phyloP scores from a whole-genome alignment of 805 yeast genomes.

The Kodamaea kaohsiungensis region DNA sequence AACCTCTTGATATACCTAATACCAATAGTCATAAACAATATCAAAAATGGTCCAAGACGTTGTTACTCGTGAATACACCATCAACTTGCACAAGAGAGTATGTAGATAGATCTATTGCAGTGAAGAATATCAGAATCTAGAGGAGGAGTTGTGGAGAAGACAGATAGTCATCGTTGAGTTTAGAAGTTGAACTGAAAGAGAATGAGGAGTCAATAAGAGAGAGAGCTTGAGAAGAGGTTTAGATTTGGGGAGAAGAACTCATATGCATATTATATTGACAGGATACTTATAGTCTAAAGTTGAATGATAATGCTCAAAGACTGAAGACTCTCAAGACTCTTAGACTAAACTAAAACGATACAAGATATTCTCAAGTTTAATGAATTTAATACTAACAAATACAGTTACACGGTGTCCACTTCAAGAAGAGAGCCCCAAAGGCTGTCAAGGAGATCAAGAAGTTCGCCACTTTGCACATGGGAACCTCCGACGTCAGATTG shows the following conservation, averaged over 20 bases:
- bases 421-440: constrained; percentile 99
- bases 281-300: too few species aligned
- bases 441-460: constrained; percentile 99
- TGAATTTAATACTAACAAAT: constrained; percentile 44
- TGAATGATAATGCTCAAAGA: neutral
- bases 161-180: neutral
- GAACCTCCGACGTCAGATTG: constrained; percentile 97
- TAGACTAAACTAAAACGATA: too few species aligned
- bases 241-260: too few species aligned
- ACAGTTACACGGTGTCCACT: constrained; percentile 95
- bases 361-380: neutral
- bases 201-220: neutral
- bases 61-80: constrained; percentile 99
- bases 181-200: neutral
- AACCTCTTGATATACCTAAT: constrained; percentile 8
- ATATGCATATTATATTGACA: too few species aligned
- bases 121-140: neutral
- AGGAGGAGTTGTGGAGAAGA: too few species aligned
- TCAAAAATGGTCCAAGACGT: constrained; percentile 89
- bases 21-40: constrained; percentile 19
- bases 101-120: constrained; percentile 35
- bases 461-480: constrained; percentile 98
- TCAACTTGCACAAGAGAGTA: constrained; percentile 99
- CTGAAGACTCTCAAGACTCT: neutral
- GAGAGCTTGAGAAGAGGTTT: neutral